A percentile compares a stretch with the other conserved stretches of the same genome.
phyloP scores from a whole-genome alignment of 495 filamentous ascomycete species.

The Pyrenopolyporus hunteri region DNA sequence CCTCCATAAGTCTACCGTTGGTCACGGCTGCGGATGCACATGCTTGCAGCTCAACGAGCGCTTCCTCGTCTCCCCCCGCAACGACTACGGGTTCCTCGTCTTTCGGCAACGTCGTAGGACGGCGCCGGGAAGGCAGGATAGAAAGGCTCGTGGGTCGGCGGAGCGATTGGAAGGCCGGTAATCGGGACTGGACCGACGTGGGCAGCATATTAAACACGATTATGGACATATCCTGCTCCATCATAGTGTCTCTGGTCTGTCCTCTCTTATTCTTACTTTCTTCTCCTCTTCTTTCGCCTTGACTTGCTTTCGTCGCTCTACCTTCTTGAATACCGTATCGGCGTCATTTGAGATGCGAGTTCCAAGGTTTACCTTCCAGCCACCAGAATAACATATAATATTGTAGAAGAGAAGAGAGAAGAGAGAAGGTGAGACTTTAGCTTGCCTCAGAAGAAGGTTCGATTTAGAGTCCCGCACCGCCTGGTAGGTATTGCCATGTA shows the following conservation, averaged over 20 bases:
- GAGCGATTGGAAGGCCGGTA: slow-evolving; percentile 37
- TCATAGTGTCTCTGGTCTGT: slow-evolving; percentile 19
- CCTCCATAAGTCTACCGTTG: slow-evolving; percentile 1
- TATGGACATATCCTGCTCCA: slow-evolving; percentile 38
- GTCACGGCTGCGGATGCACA: slow-evolving; percentile 1
- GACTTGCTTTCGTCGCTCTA: no score
- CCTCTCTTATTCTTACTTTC: not conserved
- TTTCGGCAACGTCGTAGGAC: slow-evolving; percentile 1
- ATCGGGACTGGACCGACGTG: slow-evolving; percentile 38
- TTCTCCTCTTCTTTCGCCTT: not conserved
- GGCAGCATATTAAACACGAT: slow-evolving; percentile 42
- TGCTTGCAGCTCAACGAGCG: slow-evolving; percentile 21
- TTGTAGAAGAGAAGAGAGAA: not conserved
- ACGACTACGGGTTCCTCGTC: slow-evolving; percentile 20
- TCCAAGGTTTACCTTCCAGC: not conserved
- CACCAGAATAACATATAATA: not conserved
- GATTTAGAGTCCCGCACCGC: not conserved
- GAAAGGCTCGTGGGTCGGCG: slow-evolving; percentile 34
- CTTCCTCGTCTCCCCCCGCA: slow-evolving; percentile 13
- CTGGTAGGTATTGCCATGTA: not conserved
- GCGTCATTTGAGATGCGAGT: slow-evolving; percentile 6
- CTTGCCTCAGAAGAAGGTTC: slow-evolving; percentile 11
- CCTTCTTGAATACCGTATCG: not conserved
- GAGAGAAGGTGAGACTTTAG: not conserved
- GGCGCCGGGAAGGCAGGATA: slow-evolving; percentile 25